A percentile compares a stretch with the other conserved stretches of the same genome.
These are phyloP conservation scores for Bauhinia variegata DNA, from an alignment of 306 rosid genomes.

Conservation along the genomic window DNA sequence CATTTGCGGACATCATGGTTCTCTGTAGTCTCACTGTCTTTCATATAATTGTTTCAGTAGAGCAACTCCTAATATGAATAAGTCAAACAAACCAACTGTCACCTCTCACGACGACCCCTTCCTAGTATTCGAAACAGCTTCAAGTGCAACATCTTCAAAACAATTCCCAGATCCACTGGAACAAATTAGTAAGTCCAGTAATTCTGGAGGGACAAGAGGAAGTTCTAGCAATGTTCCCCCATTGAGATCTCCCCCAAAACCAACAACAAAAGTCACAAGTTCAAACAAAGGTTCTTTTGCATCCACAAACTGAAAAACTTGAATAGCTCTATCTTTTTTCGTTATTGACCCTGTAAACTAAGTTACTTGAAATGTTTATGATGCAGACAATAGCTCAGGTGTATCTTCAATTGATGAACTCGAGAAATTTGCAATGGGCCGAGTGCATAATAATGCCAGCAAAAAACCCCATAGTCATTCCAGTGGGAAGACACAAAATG, in stretches of 20 bases:
- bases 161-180: conserved; percentile 56
- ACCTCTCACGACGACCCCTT: conserved; percentile 68
- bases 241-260: conserved; percentile 69
- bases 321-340: conserved; percentile 1
- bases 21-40: conserved; percentile 16
- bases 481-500: conserved; percentile 37
- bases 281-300: conserved; percentile 53
- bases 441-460: conserved; percentile 44
- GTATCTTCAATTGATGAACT: conserved; percentile 77
- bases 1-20: conserved; percentile 13
- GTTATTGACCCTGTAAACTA: conserved; percentile 28
- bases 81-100: conserved; percentile 37
- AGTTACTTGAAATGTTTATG: conserved; percentile 45
- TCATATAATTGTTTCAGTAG: conserved; percentile 30
- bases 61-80: conserved; percentile 27
- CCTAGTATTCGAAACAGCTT: conserved; percentile 60
- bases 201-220: conserved; percentile 46
- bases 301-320: conserved; percentile 35
- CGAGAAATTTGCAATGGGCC: conserved; percentile 76
- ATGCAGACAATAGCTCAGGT: conserved; percentile 55
- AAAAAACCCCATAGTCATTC: conserved; percentile 39
- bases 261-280: conserved; percentile 44
- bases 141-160: conserved; percentile 50
- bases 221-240: conserved; percentile 45
- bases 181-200: conserved; percentile 49